phyloP scores from a whole-genome alignment of 176 grass and related monocot species.

The Carex myosuroides region DNA sequence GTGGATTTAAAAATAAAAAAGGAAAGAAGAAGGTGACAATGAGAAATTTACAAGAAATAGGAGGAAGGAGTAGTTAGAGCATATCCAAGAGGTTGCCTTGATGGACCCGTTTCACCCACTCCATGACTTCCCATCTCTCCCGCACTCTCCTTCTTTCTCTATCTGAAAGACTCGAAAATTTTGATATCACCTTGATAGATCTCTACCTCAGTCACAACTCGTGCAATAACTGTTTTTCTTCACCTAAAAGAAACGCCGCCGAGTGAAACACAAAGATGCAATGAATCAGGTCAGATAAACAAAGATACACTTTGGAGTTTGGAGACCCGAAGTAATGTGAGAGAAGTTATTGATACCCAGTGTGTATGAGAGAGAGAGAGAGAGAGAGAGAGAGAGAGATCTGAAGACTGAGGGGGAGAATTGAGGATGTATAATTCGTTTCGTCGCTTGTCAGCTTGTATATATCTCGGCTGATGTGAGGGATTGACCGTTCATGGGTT shows the following conservation, averaged over 20 bases:
- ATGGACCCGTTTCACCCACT: slow-evolving; percentile 31
- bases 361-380: not conserved
- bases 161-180: not conserved
- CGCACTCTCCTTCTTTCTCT: not conserved
- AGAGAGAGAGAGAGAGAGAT: not conserved
- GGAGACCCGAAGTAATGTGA: not conserved
- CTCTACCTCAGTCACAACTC: not conserved
- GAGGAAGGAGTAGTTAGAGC: slow-evolving; percentile 23
- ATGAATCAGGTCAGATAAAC: not conserved
- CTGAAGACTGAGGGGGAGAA: not conserved
- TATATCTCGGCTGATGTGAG: slow-evolving; percentile 26
- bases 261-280: not conserved
- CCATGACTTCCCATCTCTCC: slow-evolving; percentile 23
- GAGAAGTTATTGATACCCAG: not conserved
- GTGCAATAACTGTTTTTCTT: not conserved
- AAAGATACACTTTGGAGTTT: slow-evolving; percentile 1
- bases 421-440: not conserved
- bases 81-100: slow-evolving; percentile 23
- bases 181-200: not conserved
- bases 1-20: not conserved
- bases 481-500: slow-evolving; percentile 27
- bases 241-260: not conserved
- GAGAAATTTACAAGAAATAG: slow-evolving; percentile 34
- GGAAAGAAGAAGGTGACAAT: not conserved
- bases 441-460: not conserved